A percentile compares a stretch with the other conserved stretches of the same genome.
phyloP scores from a whole-genome alignment of 2,329 filamentous ascomycete species.

The Diaporthe caulivora region DNA sequence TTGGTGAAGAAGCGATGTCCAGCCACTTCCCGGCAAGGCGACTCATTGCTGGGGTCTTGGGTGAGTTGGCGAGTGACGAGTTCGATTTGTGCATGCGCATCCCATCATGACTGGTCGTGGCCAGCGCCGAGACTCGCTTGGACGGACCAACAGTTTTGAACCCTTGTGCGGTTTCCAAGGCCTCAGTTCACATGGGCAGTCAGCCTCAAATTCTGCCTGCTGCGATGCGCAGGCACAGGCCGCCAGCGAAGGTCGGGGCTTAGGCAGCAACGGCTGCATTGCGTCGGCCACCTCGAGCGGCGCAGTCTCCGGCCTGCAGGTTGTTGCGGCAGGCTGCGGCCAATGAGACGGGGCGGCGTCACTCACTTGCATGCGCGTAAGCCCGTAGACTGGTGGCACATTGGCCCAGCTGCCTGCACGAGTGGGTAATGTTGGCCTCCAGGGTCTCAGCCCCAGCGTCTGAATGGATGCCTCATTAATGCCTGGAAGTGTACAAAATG shows the following conservation, averaged over 20 bases:
- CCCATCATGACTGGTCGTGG: neutral
- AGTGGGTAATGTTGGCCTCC: slow-evolving; percentile 28
- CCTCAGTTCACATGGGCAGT: neutral
- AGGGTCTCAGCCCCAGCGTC: slow-evolving; percentile 11
- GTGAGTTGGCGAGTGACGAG: slow-evolving; percentile 1
- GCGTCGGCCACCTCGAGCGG: slow-evolving; percentile 20
- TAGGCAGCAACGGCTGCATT: slow-evolving; percentile 29
- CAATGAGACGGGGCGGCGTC: neutral
- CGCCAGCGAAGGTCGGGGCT: neutral
- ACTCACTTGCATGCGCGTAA: slow-evolving; percentile 6
- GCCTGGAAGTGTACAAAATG: slow-evolving; percentile 15
- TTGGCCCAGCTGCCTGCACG: slow-evolving; percentile 6
- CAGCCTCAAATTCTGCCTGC: slow-evolving; percentile 23
- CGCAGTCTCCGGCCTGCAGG: slow-evolving; percentile 28
- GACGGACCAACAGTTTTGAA: neutral
- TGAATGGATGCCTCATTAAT: slow-evolving; percentile 28
- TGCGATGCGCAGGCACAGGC: neutral
- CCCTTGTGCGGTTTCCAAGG: slow-evolving; percentile 5
- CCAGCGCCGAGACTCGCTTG: slow-evolving; percentile 5
- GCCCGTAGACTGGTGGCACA: slow-evolving; percentile 24
- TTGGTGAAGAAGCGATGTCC: neutral
- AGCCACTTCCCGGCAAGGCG: slow-evolving; percentile 15
- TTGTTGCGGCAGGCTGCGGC: neutral
- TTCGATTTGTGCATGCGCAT: neutral
- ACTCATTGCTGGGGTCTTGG: neutral